A percentile compares a stretch with the other conserved stretches of the same genome.
Conservation (phyloP, 2,329 filamentous ascomycete species). For the Basipetospora chlamydospora region DNA sequence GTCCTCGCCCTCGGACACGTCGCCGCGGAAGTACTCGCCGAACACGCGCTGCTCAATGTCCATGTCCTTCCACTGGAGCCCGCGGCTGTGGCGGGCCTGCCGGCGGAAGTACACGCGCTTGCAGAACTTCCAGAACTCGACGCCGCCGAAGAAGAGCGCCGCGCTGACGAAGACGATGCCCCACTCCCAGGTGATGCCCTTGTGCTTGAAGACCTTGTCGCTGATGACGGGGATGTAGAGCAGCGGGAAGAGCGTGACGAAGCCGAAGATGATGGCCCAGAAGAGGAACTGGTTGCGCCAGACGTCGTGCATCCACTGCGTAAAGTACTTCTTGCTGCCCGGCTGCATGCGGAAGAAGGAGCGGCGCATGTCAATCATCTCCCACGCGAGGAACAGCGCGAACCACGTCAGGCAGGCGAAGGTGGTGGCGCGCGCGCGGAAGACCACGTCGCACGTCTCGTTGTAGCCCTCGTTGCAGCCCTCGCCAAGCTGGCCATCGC, state of each 20-base stretch:
- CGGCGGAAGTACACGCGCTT: constrained; percentile 32
- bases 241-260: constrained; percentile 33
- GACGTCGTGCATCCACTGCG: constrained; percentile 52
- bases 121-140: constrained; percentile 43
- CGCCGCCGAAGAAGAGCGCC: constrained; percentile 40
- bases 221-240: constrained; percentile 48
- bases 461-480: constrained; percentile 46
- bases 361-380: constrained; percentile 58
- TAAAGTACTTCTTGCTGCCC: constrained; percentile 41
- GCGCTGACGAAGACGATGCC: constrained; percentile 40
- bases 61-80: constrained; percentile 20
- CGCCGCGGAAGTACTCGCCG: constrained; percentile 18
- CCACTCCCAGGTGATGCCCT: constrained; percentile 49
- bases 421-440: constrained; percentile 57
- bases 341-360: constrained; percentile 65
- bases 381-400: constrained; percentile 64
- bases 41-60: constrained; percentile 26
- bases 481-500: constrained; percentile 40
- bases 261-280: constrained; percentile 40
- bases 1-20: not conserved
- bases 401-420: constrained; percentile 67
- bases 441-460: constrained; percentile 44
- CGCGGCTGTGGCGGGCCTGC: constrained; percentile 11
- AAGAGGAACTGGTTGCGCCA: constrained; percentile 63
- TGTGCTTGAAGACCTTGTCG: constrained; percentile 44